Conservation (phyloP, 805 yeast species). For the Alloascoidea africana region DNA sequence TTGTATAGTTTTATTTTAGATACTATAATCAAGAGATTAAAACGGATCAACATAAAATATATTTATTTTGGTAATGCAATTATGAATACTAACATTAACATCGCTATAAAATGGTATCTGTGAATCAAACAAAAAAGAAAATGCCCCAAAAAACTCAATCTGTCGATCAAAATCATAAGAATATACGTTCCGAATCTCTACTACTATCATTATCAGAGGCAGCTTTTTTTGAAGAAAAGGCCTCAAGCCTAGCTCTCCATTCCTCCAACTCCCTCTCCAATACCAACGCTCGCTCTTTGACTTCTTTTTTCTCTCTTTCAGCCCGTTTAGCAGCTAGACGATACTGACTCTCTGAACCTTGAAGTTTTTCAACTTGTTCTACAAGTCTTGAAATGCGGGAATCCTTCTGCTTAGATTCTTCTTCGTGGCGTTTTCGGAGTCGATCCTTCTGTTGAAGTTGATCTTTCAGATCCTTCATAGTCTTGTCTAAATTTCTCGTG, state of each 20-base stretch:
- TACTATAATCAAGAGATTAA: too few relatives aligned
- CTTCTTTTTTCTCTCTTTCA: slow-evolving; percentile 34
- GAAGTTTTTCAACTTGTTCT: slow-evolving; percentile 17
- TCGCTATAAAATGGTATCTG: too few relatives aligned
- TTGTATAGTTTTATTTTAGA: too few relatives aligned
- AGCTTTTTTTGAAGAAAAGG: background rate
- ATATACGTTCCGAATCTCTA: too few relatives aligned
- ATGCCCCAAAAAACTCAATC: too few relatives aligned
- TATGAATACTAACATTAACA: too few relatives aligned
- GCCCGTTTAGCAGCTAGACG: slow-evolving; percentile 24
- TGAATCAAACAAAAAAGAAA: too few relatives aligned
- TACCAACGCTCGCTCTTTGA: slow-evolving; percentile 29
- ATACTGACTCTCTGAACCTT: slow-evolving; percentile 21
- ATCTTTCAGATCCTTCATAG: slow-evolving; percentile 11
- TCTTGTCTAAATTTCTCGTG: slow-evolving; percentile 11
- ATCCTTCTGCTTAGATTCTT: slow-evolving; percentile 37
- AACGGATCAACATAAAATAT: too few relatives aligned
- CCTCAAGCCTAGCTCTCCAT: slow-evolving; percentile 17
- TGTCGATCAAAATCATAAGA: too few relatives aligned
- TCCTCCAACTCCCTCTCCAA: slow-evolving; percentile 39
- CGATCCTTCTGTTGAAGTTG: slow-evolving; percentile 15
- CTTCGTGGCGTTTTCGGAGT: slow-evolving; percentile 19
- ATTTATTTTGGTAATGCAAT: too few relatives aligned
- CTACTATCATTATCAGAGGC: too few relatives aligned
- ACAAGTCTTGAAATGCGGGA: slow-evolving; percentile 26